phyloP scores from a whole-genome alignment of 176 grass and related monocot species.

The Aechmea fasciata region DNA sequence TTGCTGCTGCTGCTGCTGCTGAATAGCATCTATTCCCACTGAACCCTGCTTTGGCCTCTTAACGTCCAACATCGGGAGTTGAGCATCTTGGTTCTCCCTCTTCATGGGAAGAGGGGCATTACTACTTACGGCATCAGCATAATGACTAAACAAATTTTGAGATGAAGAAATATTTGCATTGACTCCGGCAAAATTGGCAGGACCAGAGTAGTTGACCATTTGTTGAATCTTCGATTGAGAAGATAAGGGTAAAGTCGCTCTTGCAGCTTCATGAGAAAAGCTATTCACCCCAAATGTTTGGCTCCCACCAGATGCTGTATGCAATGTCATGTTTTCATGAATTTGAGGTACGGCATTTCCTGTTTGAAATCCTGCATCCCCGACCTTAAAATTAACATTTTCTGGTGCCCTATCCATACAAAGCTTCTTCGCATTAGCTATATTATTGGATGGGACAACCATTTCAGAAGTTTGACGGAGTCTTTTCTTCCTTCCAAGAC shows the following conservation, averaged over 20 bases:
- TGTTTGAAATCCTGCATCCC: conserved; percentile 25
- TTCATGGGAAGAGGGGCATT: conserved; percentile 62
- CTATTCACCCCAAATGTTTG: conserved; percentile 49
- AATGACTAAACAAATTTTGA: conserved; percentile 52
- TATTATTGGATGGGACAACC: conserved; percentile 54
- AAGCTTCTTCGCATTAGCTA: conserved; percentile 71
- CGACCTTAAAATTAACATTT: conserved; percentile 33
- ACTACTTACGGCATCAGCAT: conserved; percentile 15
- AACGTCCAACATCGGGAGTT: conserved; percentile 32
- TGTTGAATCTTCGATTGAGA: conserved; percentile 48
- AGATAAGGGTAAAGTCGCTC: conserved; percentile 30
- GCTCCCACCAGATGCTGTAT: conserved; percentile 32
- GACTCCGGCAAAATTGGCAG: conserved; percentile 44
- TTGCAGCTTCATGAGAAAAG: conserved; percentile 52
- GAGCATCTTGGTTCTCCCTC: conserved; percentile 70
- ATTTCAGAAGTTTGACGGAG: conserved; percentile 58
- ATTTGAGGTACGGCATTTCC: conserved; percentile 34
- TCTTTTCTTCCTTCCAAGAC: conserved; percentile 80
- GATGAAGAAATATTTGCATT: conserved; percentile 49
- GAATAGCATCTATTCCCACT: conserved; percentile 49
- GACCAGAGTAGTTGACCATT: conserved; percentile 37
- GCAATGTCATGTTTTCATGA: conserved; percentile 27
- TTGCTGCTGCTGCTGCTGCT: conserved; percentile 58
- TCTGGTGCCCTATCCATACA: conserved; percentile 62
- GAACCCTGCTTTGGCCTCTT: conserved; percentile 64